These are phyloP conservation scores for Brassica carinata DNA, from an alignment of 345 rosid species.

Conservation along the genomic window DNA sequence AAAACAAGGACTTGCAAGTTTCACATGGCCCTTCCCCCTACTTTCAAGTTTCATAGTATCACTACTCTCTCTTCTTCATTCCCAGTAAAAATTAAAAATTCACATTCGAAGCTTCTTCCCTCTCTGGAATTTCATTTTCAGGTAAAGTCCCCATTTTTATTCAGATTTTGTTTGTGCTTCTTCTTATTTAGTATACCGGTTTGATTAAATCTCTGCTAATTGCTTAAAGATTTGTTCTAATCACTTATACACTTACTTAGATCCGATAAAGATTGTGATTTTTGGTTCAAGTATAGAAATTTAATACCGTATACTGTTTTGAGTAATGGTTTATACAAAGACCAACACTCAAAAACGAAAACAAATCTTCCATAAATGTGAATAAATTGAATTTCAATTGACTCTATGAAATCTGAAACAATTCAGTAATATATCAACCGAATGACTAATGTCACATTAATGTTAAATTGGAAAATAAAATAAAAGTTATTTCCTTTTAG, in stretches of 20 bases:
- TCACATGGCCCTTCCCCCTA: neutral
- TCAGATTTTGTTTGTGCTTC: neutral
- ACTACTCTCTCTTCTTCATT: neutral
- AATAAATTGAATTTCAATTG: neutral
- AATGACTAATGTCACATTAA: slow-evolving; percentile 12
- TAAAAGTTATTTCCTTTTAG: slow-evolving; percentile 1
- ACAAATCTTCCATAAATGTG: neutral
- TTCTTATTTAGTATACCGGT: neutral
- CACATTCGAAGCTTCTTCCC: neutral
- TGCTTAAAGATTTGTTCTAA: neutral
- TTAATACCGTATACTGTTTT: neutral
- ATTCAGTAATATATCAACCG: slow-evolving; percentile 1
- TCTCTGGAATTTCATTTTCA: neutral
- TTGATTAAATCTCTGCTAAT: neutral
- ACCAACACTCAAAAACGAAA: slow-evolving; percentile 8
- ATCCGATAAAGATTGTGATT: neutral
- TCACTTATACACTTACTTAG: neutral
- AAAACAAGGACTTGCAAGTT: neutral
- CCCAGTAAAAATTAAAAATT: neutral
- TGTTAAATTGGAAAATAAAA: neutral
- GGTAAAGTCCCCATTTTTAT: neutral
- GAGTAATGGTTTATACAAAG: neutral
- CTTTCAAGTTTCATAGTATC: neutral
- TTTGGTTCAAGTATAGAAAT: neutral
- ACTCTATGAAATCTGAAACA: neutral